A percentile compares a stretch with the other conserved stretches of the same genome.
Conservation (phyloP, 129 eudicot species). For the Chrysanthemum makinoi region DNA sequence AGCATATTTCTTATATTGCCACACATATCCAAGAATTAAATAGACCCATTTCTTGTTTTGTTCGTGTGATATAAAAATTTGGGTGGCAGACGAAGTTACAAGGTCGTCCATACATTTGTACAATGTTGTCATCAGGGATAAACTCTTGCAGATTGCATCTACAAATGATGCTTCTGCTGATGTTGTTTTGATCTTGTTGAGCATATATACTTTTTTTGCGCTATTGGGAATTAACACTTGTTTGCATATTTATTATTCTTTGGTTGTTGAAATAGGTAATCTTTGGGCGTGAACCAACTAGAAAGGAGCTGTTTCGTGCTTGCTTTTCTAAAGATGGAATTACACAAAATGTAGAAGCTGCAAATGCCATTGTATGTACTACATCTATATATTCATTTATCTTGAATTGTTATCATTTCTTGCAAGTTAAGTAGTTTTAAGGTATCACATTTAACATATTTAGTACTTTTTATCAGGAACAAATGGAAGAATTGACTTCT, state of each 20-base stretch:
- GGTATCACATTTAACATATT: no score
- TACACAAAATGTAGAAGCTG: no score
- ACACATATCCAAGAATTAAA: slow-evolving; percentile 35
- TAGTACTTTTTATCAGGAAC: no score
- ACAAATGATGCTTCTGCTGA: neutral
- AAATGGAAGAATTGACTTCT: no score
- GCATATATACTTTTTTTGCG: neutral
- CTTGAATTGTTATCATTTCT: no score
- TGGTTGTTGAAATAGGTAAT: neutral
- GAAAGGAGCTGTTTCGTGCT: neutral
- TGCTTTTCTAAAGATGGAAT: no score
- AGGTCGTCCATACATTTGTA: slow-evolving; percentile 44
- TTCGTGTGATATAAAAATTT: slow-evolving; percentile 28
- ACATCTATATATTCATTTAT: no score
- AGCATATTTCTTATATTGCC: slow-evolving; percentile 30
- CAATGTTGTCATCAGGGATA: slow-evolving; percentile 37
- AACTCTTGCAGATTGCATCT: slow-evolving; percentile 32
- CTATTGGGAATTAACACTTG: no score
- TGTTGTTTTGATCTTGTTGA: slow-evolving; percentile 38
- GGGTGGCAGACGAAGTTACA: slow-evolving; percentile 30
- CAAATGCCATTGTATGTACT: no score
- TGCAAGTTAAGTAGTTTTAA: no score
- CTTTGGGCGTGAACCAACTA: neutral
- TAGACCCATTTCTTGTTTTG: slow-evolving; percentile 28
- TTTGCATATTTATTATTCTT: neutral